These are phyloP conservation scores for Rosa chinensis DNA, from an alignment of 306 rosid species.

Conservation along the genomic window DNA sequence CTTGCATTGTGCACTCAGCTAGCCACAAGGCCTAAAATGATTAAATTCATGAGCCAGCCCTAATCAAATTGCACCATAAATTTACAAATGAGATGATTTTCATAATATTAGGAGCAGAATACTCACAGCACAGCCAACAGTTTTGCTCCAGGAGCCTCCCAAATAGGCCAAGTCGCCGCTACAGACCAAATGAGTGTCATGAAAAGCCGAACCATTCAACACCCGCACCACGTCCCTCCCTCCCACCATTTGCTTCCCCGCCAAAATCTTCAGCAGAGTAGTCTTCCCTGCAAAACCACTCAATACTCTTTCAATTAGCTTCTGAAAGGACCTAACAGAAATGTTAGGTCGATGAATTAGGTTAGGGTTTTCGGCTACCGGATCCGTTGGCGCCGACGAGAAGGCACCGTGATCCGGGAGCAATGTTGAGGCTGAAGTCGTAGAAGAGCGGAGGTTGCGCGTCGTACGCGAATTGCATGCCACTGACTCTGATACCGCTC, in stretches of 20 bases:
- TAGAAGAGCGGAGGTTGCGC: constrained; percentile 61
- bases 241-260: constrained; percentile 95
- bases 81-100: background rate
- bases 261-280: constrained; percentile 78
- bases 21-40: background rate
- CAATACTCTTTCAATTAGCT: background rate
- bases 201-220: constrained; percentile 78
- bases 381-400: constrained; percentile 97
- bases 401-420: constrained; percentile 92
- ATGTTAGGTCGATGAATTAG: too few species aligned
- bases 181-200: constrained; percentile 83
- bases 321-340: background rate
- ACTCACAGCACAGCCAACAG: constrained; percentile 86
- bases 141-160: constrained; percentile 96
- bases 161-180: constrained; percentile 86
- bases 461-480: constrained; percentile 78
- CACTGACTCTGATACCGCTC: constrained; percentile 53
- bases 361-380: constrained; percentile 35
- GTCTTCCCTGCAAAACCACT: constrained; percentile 67
- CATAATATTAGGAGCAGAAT: background rate
- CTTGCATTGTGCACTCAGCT: background rate
- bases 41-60: background rate
- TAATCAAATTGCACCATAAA: background rate
- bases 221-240: constrained; percentile 94
- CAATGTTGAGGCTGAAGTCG: constrained; percentile 64